Evolutionary conservation across 345 rosid genomes (phyloP).

Genomic region (Pseudoturritis turrita): DNA sequence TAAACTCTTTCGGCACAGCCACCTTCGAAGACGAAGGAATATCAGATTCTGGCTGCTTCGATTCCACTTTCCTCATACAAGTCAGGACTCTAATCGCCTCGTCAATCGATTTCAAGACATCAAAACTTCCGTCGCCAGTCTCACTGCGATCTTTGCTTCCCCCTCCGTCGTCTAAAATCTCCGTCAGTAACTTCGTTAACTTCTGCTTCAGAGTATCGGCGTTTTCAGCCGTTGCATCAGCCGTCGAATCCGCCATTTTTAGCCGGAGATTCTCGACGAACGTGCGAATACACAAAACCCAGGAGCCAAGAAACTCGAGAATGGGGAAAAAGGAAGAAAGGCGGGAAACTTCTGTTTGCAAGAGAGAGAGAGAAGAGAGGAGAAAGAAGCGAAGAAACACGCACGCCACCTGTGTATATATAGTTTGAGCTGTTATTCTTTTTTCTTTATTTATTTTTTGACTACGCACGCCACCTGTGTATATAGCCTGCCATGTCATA

Average conservation of each 20-base stretch:
- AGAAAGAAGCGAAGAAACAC: neutral
- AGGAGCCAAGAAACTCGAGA: conserved; percentile 1
- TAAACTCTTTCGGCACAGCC: conserved; percentile 17
- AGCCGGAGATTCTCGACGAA: neutral
- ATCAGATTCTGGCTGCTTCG: conserved; percentile 6
- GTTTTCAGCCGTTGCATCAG: no score
- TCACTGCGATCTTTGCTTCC: neutral
- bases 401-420: neutral
- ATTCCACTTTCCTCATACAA: conserved; percentile 26
- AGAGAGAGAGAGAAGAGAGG: neutral
- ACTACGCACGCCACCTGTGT: conserved; percentile 16
- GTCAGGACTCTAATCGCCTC: conserved; percentile 39
- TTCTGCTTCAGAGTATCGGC: no score
- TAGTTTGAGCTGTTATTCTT: neutral
- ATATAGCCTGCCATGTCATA: conserved; percentile 9
- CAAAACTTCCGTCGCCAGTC: neutral
- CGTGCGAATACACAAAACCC: neutral
- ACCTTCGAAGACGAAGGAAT: neutral
- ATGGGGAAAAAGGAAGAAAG: neutral
- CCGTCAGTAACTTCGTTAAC: conserved; percentile 1
- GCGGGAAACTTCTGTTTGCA: neutral
- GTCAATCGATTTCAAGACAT: conserved; percentile 32
- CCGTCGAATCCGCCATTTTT: no score
- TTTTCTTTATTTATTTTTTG: neutral
- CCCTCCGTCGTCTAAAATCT: conserved; percentile 29